Evolutionary conservation across 2,329 filamentous ascomycete genomes (phyloP), one percentile per base, ranked within the genome.

Genomic region (Emergomyces orientalis): DNA sequence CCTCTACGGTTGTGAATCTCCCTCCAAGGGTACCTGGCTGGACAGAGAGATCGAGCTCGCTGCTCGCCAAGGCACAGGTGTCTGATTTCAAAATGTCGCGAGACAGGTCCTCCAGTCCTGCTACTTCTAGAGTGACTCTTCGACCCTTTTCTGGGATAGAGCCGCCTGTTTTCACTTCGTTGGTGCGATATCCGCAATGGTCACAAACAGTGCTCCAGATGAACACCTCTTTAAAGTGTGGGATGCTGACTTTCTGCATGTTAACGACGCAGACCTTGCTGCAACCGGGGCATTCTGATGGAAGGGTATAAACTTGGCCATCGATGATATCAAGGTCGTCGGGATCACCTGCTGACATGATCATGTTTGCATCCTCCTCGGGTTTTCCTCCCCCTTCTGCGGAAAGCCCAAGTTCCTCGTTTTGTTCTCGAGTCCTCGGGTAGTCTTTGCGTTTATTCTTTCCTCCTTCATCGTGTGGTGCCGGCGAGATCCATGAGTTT

Each of bases 201-300:
- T 93, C 88, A 77, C 94, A 99, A 34, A 91, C 87, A 1, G 93
- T 97, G 69, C 88, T 92, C 90, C 96, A 97, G 70, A 99, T 82
- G 49, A 97, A 87, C 2, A 99, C 94, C 73, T 97, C 90, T 78
- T 97, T 96, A 80, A 99, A 99, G 78, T 96, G 89, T 0, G 94
- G 94, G 66, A 99, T 97, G 71, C 96, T 91, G 63, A 97, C 91
- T 88, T 96, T 96, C 81, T 97, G 96, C 91, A 97, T 97, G 76
- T 96, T 92, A 11, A 95, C 96, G 3, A 86, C 86, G 77, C 92
- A 97, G 4, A 86, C 79, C 76, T 89, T 89, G 71, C 87, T 87
- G 80, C 94, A 99, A 65, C 90, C 93, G 0, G 94, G 94, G 75
- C 94, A 99, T 63, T 86, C 89, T 7, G 92, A 88, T 2, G 93